A percentile compares a stretch with the other conserved stretches of the same genome.
These are phyloP conservation scores for Wallacemonas sp. DNA, from an alignment of 208 protist genomes.

Conservation along the genomic window DNA sequence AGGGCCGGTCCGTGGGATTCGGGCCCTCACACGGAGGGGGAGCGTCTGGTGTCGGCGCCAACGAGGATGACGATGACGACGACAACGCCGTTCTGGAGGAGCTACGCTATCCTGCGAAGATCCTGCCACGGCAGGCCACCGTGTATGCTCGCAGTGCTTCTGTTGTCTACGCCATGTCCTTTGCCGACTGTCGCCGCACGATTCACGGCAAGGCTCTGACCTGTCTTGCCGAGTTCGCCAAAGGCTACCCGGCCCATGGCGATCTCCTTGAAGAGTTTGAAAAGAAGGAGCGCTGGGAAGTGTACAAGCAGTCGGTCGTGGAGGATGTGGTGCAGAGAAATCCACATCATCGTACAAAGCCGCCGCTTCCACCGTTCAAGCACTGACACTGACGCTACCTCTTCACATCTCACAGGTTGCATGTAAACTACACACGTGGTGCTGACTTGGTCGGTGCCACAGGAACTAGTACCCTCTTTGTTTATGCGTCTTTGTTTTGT, in stretches of 20 bases:
- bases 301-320: conserved; percentile 32
- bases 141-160: conserved; percentile 39
- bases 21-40: too few relatives aligned
- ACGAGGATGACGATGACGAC: background rate
- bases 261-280: conserved; percentile 49
- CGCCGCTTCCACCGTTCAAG: conserved; percentile 12
- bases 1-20: conserved; percentile 13
- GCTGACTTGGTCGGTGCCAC: background rate
- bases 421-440: background rate
- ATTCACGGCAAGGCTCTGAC: conserved; percentile 26
- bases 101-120: conserved; percentile 16
- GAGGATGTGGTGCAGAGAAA: conserved; percentile 20
- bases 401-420: background rate
- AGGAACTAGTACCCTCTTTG: background rate
- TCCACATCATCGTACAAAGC: background rate
- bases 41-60: background rate
- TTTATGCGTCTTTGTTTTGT: background rate
- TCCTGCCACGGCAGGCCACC: conserved; percentile 26
- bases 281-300: conserved; percentile 29
- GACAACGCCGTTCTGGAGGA: conserved; percentile 3
- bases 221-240: conserved; percentile 42
- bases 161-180: conserved; percentile 34
- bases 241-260: conserved; percentile 52
- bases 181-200: conserved; percentile 15
- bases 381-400: background rate